Evolutionary conservation across 208 protist genomes (phyloP), one percentile per base, ranked within the genome.

Genomic region (Wallacemonas sp.): DNA sequence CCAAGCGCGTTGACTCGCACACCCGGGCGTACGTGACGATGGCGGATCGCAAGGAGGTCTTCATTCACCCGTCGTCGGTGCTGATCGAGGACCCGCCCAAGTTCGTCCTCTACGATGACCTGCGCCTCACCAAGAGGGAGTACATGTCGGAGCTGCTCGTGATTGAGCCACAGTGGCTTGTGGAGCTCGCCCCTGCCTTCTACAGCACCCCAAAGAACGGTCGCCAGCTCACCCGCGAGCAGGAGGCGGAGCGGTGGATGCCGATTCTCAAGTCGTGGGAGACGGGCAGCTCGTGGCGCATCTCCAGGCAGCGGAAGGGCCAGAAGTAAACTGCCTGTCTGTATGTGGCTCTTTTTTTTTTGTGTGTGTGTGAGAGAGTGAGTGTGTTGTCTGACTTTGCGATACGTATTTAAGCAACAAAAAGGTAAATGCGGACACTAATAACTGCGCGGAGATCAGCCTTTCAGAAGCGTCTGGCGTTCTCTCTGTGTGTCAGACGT

Each of bases 101-200:
- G 69, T 99, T 96, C 85, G 90, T 99, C 1, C 70, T 99, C 14
- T 99, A 99, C 73, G 95, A 99, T 55, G 97, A 99, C 61, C 73
- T 99, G 23, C 96, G 97, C 32, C 70, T 98, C 65, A 99, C 98
- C 21, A 93, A 88, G 60, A 97, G 98, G 60, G 98, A 99, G 81
- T 99, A 98, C 85, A 99, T 99, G 92, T 82, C 87, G 23, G 87
- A 97, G 80, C 81, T 96, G 8, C 75, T 97, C 34, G 82, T 81
- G 38, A 98, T 98, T 72, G 92, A 98, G 71, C 87, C 94, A 19
- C 74, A 90, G 52, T 98, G 97, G 97, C 70, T 99, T 12, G 78
- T 97, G 23, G 94, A 98, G 78, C 78, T 98, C 39, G 97, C 97
- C 9, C 97, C 97, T 9, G 93, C 97, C 62, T 98, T 94, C 69